phyloP scores from a whole-genome alignment of 352 stramenopile species.

The Pythium vanterpoolii region DNA sequence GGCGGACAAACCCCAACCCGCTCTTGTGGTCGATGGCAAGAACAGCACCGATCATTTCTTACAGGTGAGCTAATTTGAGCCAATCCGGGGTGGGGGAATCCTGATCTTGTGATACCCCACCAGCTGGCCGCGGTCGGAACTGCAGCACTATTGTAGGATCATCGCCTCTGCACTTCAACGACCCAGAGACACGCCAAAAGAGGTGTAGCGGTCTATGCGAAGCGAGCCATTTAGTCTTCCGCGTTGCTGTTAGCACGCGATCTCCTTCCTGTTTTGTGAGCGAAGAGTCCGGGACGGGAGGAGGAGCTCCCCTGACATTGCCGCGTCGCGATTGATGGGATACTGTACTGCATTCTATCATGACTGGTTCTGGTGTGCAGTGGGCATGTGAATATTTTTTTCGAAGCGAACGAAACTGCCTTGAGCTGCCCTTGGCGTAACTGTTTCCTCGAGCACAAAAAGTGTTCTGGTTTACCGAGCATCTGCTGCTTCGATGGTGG shows the following conservation, averaged over 20 bases:
- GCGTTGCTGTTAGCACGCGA: no score
- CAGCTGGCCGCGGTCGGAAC: background rate
- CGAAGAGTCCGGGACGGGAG: background rate
- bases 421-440: background rate
- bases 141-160: no score
- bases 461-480: conserved; percentile 23
- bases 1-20: conserved; percentile 21
- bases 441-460: conserved; percentile 9
- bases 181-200: conserved; percentile 15
- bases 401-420: conserved; percentile 10
- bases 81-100: conserved; percentile 2
- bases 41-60: background rate
- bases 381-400: conserved; percentile 7
- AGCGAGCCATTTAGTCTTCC: conserved; percentile 1
- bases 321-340: background rate
- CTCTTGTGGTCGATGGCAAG: conserved; percentile 1
- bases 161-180: conserved; percentile 18
- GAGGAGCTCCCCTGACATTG: background rate
- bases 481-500: conserved; percentile 10
- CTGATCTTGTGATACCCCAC: background rate
- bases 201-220: conserved; percentile 5
- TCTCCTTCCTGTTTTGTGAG: no score
- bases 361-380: background rate
- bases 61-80: conserved; percentile 1
- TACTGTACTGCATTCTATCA: no score